Conservation (phyloP, 371 early-diverging fungal species). For the Rhizopus stolonifer region DNA sequence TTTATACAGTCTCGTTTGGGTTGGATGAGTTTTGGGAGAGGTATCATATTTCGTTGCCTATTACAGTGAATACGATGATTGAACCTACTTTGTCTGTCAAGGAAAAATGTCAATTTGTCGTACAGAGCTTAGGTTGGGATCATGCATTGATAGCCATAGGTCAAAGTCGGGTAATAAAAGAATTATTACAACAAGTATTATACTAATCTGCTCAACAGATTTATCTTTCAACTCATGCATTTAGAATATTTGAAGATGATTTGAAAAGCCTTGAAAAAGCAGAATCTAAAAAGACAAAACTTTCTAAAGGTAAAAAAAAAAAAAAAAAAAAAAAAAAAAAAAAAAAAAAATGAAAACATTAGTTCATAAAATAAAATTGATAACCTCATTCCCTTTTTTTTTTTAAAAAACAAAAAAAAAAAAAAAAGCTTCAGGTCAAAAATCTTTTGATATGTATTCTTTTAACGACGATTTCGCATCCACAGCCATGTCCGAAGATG, state of each 20-base stretch:
- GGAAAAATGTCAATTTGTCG: slow-evolving; percentile 56
- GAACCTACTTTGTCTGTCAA: slow-evolving; percentile 32
- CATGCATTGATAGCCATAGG: slow-evolving; percentile 65
- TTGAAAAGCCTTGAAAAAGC: slow-evolving; percentile 47
- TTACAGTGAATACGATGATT: slow-evolving; percentile 44
- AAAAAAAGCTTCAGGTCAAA: slow-evolving; percentile 12
- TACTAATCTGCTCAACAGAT: no score
- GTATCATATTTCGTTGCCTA: slow-evolving; percentile 55
- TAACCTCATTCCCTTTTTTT: no score
- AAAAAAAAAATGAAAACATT: no score
- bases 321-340: neutral
- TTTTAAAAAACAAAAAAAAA: neutral
- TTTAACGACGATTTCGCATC: slow-evolving; percentile 38
- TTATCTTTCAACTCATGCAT: slow-evolving; percentile 72
- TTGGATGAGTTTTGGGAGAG: slow-evolving; percentile 68
- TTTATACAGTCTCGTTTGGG: slow-evolving; percentile 52
- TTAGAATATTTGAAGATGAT: slow-evolving; percentile 70
- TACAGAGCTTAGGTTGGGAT: slow-evolving; percentile 62
- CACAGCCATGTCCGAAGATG: slow-evolving; percentile 35
- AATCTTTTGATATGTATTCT: slow-evolving; percentile 32
- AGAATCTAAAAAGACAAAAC: slow-evolving; percentile 48
- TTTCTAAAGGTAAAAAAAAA: slow-evolving; percentile 18
- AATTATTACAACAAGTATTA: no score
- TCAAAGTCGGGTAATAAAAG: slow-evolving; percentile 37
- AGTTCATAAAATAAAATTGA: no score